Evolutionary conservation across 129 eudicot genomes (phyloP).

Genomic region (Helianthus tuberosus): DNA sequence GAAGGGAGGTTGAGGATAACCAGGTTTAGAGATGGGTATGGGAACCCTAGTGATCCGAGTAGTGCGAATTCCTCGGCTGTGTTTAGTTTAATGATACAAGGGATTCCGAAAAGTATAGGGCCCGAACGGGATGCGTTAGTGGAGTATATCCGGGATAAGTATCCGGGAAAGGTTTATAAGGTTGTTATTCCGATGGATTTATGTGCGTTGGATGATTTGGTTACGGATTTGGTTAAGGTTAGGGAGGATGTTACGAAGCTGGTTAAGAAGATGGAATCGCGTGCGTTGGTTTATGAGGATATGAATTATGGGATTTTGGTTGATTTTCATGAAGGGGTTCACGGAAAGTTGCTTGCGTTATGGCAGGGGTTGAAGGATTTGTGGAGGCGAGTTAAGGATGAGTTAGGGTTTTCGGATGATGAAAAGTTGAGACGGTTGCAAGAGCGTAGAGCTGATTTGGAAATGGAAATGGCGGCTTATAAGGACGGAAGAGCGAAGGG

Average conservation of each 20-base stretch:
- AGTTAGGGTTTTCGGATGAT: slow-evolving; percentile 77
- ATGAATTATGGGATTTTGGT: slow-evolving; percentile 30
- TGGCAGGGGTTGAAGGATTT: slow-evolving; percentile 63
- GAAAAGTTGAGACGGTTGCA: slow-evolving; percentile 80
- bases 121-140: slow-evolving; percentile 57
- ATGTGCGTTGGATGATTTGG: slow-evolving; percentile 91
- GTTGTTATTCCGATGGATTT: slow-evolving; percentile 94
- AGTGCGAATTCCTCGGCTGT: slow-evolving; percentile 62
- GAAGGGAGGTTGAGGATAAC: slow-evolving; percentile 65
- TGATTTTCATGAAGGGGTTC: slow-evolving; percentile 28
- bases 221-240: slow-evolving; percentile 75
- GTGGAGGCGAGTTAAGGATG: slow-evolving; percentile 57
- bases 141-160: slow-evolving; percentile 76
- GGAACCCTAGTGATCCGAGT: slow-evolving; percentile 68
- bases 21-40: slow-evolving; percentile 85
- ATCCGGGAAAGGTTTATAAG: slow-evolving; percentile 80
- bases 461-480: slow-evolving; percentile 94
- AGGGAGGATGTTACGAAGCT: slow-evolving; percentile 74
- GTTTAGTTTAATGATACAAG: slow-evolving; percentile 81
- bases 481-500: slow-evolving; percentile 93
- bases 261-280: slow-evolving; percentile 69
- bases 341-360: slow-evolving; percentile 33
- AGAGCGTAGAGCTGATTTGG: slow-evolving; percentile 92
- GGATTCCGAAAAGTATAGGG: slow-evolving; percentile 80
- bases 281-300: slow-evolving; percentile 44